These are phyloP conservation scores for Leishmania tarentolae DNA, from an alignment of 208 protist genomes.

Conservation along the genomic window DNA sequence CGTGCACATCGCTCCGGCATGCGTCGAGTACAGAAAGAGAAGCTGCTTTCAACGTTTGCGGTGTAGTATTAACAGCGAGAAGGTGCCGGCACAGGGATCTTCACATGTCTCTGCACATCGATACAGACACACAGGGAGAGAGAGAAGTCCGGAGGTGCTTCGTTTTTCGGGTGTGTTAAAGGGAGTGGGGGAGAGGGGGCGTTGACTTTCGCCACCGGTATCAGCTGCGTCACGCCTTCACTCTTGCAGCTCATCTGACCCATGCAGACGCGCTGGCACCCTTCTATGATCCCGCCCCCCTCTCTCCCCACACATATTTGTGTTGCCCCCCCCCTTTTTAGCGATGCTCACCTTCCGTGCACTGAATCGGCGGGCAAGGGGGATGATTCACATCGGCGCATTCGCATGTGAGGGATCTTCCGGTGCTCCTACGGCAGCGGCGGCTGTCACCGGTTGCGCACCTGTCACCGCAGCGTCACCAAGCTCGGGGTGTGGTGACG, in stretches of 20 bases:
- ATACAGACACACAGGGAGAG: background rate
- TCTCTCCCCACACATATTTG: background rate
- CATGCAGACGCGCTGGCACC: background rate
- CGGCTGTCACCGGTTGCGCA: background rate
- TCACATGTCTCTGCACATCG: background rate
- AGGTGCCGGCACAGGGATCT: background rate
- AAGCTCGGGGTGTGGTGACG: background rate
- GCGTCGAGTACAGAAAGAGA: background rate
- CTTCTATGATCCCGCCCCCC: background rate
- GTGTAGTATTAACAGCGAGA: background rate
- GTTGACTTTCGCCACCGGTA: background rate
- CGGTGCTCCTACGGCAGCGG: background rate
- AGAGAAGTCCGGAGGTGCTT: background rate
- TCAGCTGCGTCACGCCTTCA: background rate
- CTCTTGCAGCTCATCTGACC: background rate
- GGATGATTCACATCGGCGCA: background rate
- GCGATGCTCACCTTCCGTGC: background rate
- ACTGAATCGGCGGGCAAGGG: background rate
- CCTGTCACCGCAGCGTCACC: background rate
- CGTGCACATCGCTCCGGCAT: background rate
- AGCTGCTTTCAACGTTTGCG: background rate
- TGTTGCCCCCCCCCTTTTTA: background rate
- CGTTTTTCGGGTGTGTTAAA: background rate
- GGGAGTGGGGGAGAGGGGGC: background rate
- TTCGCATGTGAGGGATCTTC: background rate